A percentile compares a stretch with the other conserved stretches of the same genome.
Evolutionary conservation across 2,329 filamentous ascomycete species (phyloP).

Genomic region (Thelonectria olida): DNA sequence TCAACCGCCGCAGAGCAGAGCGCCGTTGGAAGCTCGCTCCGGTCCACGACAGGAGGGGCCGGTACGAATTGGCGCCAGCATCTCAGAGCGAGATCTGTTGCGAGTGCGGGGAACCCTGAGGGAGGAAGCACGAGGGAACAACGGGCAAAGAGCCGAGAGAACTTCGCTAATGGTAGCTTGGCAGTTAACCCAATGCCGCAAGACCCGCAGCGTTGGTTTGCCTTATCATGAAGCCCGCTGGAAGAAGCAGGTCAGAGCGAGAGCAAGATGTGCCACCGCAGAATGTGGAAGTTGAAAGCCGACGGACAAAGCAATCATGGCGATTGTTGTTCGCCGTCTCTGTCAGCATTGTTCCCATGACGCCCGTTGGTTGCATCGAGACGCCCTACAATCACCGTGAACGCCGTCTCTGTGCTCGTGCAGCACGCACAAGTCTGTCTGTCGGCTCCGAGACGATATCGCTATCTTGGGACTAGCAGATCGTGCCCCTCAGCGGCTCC

Average conservation of each 20-base stretch:
- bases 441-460: slow-evolving; percentile 4
- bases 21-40: neutral
- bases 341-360: neutral
- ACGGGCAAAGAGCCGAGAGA: too few species aligned
- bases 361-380: neutral
- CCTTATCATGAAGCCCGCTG: neutral
- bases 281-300: neutral
- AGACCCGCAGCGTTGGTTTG: neutral
- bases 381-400: neutral
- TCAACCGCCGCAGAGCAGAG: neutral
- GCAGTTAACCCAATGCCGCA: neutral
- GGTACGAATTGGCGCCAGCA: neutral
- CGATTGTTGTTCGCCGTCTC: neutral
- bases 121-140: too few species aligned
- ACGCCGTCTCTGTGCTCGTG: too few species aligned
- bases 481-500: neutral
- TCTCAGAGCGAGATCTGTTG: neutral
- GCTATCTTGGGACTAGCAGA: neutral
- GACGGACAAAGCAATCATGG: neutral
- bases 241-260: slow-evolving; percentile 6
- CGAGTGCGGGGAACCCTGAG: neutral
- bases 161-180: too few species aligned
- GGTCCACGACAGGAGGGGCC: neutral
- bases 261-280: neutral
- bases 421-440: too few species aligned